Percentiles rank a stretch among this genome's conserved stretches.
Evolutionary conservation across 202 grass and related monocot genomes (phyloP).

Genomic region (Zizania palustris): DNA sequence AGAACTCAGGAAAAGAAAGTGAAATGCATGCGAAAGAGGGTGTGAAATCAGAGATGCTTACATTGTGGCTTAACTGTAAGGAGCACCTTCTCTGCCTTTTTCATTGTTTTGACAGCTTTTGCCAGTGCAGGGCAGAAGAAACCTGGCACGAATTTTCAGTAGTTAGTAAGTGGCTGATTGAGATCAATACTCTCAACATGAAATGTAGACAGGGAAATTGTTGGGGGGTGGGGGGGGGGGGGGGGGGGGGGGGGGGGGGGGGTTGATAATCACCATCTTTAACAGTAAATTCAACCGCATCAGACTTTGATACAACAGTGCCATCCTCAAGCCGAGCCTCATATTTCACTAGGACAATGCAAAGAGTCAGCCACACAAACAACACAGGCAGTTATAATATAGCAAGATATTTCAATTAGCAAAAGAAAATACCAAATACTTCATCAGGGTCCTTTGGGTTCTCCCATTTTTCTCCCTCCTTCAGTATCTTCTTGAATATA

Average conservation of each 20-base stretch:
- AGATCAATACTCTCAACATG: not conserved
- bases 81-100: constrained; percentile 77
- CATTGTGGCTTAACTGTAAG: constrained; percentile 92
- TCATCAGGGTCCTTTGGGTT: constrained; percentile 86
- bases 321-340: constrained; percentile 78
- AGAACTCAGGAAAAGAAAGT: not conserved
- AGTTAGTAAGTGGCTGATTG: constrained; percentile 35
- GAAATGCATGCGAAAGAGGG: not conserved
- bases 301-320: constrained; percentile 69
- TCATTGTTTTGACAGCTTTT: constrained; percentile 90
- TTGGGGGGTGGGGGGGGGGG: too few species aligned
- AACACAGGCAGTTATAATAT: not conserved
- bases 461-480: constrained; percentile 91
- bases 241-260: too few species aligned
- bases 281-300: constrained; percentile 78
- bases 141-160: constrained; percentile 48
- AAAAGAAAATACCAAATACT: constrained; percentile 65
- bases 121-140: constrained; percentile 73
- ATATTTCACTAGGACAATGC: constrained; percentile 63
- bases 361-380: constrained; percentile 25
- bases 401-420: not conserved
- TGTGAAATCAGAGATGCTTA: constrained; percentile 39
- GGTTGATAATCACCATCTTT: constrained; percentile 63
- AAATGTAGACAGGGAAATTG: not conserved
- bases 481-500: constrained; percentile 81